Base-by-base conservation (phyloP, 1,284 basidiomycete species). In the Vanrija sp. region DNA sequence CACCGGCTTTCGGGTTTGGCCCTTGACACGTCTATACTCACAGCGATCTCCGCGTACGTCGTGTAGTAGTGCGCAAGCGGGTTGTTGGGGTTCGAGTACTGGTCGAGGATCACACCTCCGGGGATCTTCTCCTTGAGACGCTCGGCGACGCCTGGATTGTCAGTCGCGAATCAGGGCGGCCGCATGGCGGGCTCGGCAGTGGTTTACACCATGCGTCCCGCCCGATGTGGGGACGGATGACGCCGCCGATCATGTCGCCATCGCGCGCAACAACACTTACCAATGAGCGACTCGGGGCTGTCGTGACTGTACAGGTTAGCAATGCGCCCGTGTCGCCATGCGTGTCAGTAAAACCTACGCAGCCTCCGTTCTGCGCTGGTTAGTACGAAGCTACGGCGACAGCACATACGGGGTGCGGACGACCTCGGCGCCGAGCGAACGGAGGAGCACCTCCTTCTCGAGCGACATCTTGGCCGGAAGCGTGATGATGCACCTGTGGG, bases 401-500 rank as follows among this genome's bases (percentile, higher is more conserved):
- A 14, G 3, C 39, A 63, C 88, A 25, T 85, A 93, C n/a, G 94
- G 94, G 12, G 95, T 98, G 52, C 95, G 86, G 50, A 98, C 82
- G 51, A 98, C 91, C 74, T 94, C 87, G 5, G 95, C 94, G 10
- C 95, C 95, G 3, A 98, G 81, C 0, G 92, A 91, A 54, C 89
- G 85, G 45, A 98, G 81, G 40, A 91, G 85, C 10, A 91, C 90
- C 78, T 95, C 92, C 78, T 98, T 98, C 79, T 98, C 94, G 57
- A 87, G 78, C 5, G 89, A 92, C 95, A 98, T 98, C 80, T 98
- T 98, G 71, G 93, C 87, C 47, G 94, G 95, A 72, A 96, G 80
- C 54, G 91, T 94, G 75, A 98, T 98, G 73, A 98, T 93, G 67
- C 78, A 34, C 34, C 34, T 34, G 34, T 5, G 80, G 38, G 86